These are phyloP conservation scores for Diplocarpon mali DNA, from an alignment of 2,329 filamentous ascomycete genomes.

Conservation along the genomic window DNA sequence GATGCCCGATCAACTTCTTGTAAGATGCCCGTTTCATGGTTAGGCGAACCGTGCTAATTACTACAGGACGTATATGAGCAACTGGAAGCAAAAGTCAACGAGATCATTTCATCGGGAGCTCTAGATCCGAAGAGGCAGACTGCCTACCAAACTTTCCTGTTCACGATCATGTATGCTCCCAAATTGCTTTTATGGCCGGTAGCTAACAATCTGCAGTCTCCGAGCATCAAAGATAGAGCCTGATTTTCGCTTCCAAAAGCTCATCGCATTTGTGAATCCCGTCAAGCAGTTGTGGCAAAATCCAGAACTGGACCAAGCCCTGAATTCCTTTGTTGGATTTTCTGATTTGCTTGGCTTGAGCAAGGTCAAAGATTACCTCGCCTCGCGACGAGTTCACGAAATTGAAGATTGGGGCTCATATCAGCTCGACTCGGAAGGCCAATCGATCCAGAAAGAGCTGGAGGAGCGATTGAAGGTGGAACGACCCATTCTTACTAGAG, in stretches of 20 bases:
- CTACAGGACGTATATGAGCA: slow-evolving; percentile 67
- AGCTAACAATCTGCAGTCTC: slow-evolving; percentile 43
- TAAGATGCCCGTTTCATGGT: slow-evolving; percentile 14
- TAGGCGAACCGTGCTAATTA: slow-evolving; percentile 1
- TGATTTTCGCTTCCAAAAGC: slow-evolving; percentile 56
- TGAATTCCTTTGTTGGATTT: slow-evolving; percentile 70
- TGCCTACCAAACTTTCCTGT: slow-evolving; percentile 80
- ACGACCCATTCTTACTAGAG: not conserved
- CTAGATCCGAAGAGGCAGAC: slow-evolving; percentile 75
- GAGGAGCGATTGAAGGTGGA: slow-evolving; percentile 57
- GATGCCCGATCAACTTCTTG: slow-evolving; percentile 78
- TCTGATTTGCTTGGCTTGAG: slow-evolving; percentile 70
- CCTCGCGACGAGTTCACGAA: slow-evolving; percentile 58
- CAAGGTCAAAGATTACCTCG: slow-evolving; percentile 70
- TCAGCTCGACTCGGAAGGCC: slow-evolving; percentile 67
- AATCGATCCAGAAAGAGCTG: slow-evolving; percentile 66
- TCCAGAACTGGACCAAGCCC: slow-evolving; percentile 51
- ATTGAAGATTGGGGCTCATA: slow-evolving; percentile 75
- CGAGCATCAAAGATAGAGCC: slow-evolving; percentile 67
- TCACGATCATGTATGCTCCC: slow-evolving; percentile 67
- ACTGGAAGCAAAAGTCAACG: slow-evolving; percentile 71
- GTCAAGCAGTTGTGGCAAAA: slow-evolving; percentile 73
- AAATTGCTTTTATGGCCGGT: not conserved
- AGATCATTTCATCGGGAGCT: slow-evolving; percentile 61
- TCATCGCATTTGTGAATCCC: slow-evolving; percentile 71